phyloP scores from a whole-genome alignment of 176 grass and related monocot genomes.

The Zoysia japonica region DNA sequence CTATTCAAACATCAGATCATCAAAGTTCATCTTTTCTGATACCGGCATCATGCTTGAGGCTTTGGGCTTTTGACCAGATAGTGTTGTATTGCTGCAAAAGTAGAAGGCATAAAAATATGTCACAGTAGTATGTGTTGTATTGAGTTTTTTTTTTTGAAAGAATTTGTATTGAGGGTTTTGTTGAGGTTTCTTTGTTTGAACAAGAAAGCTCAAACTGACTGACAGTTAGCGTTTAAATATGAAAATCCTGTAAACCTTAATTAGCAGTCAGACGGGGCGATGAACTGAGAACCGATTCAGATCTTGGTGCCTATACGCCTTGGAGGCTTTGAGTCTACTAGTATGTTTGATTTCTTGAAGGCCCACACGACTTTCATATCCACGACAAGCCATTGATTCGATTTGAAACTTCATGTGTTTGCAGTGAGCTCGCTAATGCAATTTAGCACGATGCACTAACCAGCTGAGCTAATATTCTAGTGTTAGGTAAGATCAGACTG shows the following conservation, averaged over 20 bases:
- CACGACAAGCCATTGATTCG: too few species aligned
- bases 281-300: background rate
- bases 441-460: too few species aligned
- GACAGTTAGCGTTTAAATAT: background rate
- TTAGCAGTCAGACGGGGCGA: background rate
- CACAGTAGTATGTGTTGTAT: too few species aligned
- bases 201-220: background rate
- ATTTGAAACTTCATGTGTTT: too few species aligned
- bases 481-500: too few species aligned
- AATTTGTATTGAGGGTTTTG: constrained; percentile 10
- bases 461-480: too few species aligned
- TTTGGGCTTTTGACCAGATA: background rate
- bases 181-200: background rate
- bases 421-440: too few species aligned
- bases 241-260: background rate
- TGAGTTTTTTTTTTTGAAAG: background rate
- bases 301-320: background rate
- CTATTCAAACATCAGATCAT: background rate
- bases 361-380: too few species aligned
- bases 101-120: background rate
- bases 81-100: background rate
- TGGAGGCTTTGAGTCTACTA: too few species aligned
- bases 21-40: background rate
- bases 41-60: background rate
- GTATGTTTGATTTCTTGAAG: too few species aligned